phyloP scores from a whole-genome alignment of 257 asterid species.

The Solanum appendiculatum region DNA sequence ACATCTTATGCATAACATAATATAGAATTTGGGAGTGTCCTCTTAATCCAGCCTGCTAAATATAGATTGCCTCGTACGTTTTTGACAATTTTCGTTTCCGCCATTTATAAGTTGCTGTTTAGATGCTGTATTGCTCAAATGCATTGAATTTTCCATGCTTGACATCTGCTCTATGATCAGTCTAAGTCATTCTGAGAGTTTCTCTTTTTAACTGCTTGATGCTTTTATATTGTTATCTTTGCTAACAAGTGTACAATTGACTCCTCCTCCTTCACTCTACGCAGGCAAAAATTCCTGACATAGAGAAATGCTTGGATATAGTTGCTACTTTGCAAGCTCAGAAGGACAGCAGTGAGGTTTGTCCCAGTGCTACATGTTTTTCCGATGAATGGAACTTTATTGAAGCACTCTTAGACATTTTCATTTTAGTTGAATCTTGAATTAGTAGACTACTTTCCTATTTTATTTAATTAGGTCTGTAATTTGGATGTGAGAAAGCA shows the following conservation, averaged over 20 bases:
- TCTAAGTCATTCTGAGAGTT: neutral
- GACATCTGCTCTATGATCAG: neutral
- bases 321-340: constrained; percentile 71
- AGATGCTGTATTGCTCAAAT: neutral
- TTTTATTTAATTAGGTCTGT: neutral
- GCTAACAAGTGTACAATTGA: neutral
- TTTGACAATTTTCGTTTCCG: neutral
- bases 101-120: neutral
- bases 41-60: neutral
- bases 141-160: neutral
- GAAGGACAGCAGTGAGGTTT: constrained; percentile 80
- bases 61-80: neutral
- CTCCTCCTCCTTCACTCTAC: neutral
- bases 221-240: neutral
- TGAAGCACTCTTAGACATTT: neutral
- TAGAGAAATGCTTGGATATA: constrained; percentile 79
- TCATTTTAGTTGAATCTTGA: neutral
- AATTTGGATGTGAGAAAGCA: neutral
- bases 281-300: constrained; percentile 95
- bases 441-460: neutral
- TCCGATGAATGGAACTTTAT: neutral
- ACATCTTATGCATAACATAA: neutral
- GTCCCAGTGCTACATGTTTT: constrained; percentile 20
- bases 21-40: neutral
- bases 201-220: neutral